These are phyloP conservation scores for Groenewaldozyma sp. DNA, from an alignment of 1,139 yeast species.

Conservation along the genomic window DNA sequence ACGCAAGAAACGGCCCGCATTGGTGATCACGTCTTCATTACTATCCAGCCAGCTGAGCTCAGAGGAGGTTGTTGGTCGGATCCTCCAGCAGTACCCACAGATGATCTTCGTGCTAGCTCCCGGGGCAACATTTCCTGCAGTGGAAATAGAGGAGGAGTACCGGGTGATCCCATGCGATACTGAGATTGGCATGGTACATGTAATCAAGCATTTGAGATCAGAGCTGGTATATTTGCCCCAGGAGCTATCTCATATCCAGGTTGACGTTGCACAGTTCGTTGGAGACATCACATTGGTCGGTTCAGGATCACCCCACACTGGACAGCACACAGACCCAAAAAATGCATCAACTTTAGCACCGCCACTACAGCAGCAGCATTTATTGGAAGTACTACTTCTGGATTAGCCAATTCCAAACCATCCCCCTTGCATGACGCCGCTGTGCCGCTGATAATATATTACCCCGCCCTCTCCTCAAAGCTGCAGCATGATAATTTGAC, in stretches of 20 bases:
- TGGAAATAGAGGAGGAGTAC: constrained; percentile 17
- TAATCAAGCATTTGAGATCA: constrained; percentile 26
- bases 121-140: constrained; percentile 13
- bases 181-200: constrained; percentile 24
- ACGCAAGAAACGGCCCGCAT: too few species aligned
- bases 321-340: neutral
- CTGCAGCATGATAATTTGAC: constrained; percentile 3
- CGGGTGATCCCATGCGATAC: constrained; percentile 27
- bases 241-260: constrained; percentile 15
- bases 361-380: neutral
- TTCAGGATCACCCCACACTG: neutral
- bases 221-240: constrained; percentile 21
- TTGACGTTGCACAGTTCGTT: constrained; percentile 20
- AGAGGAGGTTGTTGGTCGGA: constrained; percentile 19
- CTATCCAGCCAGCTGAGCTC: too few species aligned
- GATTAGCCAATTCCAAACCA: neutral
- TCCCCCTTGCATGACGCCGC: neutral
- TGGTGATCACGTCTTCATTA: too few species aligned
- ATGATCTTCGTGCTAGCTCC: constrained; percentile 22
- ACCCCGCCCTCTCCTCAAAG: neutral
- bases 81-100: constrained; percentile 18
- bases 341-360: neutral
- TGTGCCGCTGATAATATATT: neutral
- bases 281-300: constrained; percentile 11
- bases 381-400: neutral